Evolutionary conservation across 441 rosid genomes (phyloP).

Genomic region (Aquilaria agallochum): DNA sequence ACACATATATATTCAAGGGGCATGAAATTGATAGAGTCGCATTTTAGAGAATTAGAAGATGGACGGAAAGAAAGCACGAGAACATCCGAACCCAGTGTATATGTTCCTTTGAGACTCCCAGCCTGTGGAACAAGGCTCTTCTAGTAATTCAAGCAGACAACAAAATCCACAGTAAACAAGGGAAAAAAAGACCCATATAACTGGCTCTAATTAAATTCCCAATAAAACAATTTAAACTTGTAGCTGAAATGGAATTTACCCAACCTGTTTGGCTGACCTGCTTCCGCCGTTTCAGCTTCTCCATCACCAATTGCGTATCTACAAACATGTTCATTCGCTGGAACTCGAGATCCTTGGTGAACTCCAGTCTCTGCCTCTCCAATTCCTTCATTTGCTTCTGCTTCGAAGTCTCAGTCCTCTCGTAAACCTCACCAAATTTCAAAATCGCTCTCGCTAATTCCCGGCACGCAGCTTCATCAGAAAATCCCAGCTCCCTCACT

Average conservation of each 20-base stretch:
- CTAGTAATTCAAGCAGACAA: too few relatives aligned
- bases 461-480: constrained; percentile 49
- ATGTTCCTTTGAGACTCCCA: too few relatives aligned
- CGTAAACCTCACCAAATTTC: constrained; percentile 67
- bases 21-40: too few relatives aligned
- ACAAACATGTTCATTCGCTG: constrained; percentile 69
- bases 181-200: too few relatives aligned
- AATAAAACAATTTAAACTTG: constrained; percentile 9
- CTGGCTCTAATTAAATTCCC: too few relatives aligned
- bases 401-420: constrained; percentile 61
- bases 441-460: constrained; percentile 69
- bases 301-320: constrained; percentile 62
- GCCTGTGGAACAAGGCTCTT: too few relatives aligned
- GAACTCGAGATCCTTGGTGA: constrained; percentile 67
- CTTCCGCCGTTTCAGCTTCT: constrained; percentile 30
- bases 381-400: constrained; percentile 67
- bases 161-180: too few relatives aligned
- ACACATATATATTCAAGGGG: too few relatives aligned
- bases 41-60: too few relatives aligned
- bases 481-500: constrained; percentile 43
- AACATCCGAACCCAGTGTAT: too few relatives aligned
- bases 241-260: neutral
- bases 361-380: constrained; percentile 82
- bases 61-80: too few relatives aligned
- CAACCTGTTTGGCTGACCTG: constrained; percentile 16